Percentiles rank a stretch among this genome's conserved stretches.
These are phyloP conservation scores for Talaromyces proteolyticus DNA, from an alignment of 495 filamentous ascomycete species.

Conservation along the genomic window DNA sequence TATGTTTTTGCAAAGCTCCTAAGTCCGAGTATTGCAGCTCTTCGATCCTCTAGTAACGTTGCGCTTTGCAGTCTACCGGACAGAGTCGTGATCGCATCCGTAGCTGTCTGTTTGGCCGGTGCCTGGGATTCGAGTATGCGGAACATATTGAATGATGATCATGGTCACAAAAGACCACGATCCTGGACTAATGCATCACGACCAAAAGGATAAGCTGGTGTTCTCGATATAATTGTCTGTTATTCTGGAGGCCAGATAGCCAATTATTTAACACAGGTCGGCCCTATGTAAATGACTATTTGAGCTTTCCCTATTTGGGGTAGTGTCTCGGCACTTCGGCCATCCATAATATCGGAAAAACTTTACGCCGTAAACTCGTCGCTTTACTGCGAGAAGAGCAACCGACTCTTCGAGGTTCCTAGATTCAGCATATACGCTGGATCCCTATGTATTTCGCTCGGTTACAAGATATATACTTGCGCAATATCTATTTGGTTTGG, in stretches of 20 bases:
- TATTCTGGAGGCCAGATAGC: constrained; percentile 1
- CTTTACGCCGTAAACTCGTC: neutral
- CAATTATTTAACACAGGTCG: neutral
- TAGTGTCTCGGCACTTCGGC: too few relatives aligned
- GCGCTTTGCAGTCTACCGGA: constrained; percentile 80
- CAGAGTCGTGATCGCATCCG: constrained; percentile 84
- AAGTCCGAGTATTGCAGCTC: constrained; percentile 86
- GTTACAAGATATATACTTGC: too few relatives aligned
- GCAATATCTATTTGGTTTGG: too few relatives aligned
- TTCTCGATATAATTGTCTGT: neutral
- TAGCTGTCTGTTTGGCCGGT: constrained; percentile 92
- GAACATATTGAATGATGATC: constrained; percentile 62
- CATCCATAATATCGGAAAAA: constrained; percentile 5
- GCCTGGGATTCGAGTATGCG: constrained; percentile 79
- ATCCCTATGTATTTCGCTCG: neutral
- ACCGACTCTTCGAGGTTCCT: neutral
- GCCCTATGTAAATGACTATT: neutral
- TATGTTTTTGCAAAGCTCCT: constrained; percentile 94
- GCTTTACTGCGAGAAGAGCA: neutral
- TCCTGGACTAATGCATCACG: neutral
- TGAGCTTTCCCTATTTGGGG: constrained; percentile 3
- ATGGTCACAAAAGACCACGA: constrained; percentile 36
- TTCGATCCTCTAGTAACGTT: constrained; percentile 87
- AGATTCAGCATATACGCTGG: constrained; percentile 2
- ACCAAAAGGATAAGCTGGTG: neutral